Base-by-base conservation (phyloP, 306 rosid genomes). In the Pueraria montana region DNA sequence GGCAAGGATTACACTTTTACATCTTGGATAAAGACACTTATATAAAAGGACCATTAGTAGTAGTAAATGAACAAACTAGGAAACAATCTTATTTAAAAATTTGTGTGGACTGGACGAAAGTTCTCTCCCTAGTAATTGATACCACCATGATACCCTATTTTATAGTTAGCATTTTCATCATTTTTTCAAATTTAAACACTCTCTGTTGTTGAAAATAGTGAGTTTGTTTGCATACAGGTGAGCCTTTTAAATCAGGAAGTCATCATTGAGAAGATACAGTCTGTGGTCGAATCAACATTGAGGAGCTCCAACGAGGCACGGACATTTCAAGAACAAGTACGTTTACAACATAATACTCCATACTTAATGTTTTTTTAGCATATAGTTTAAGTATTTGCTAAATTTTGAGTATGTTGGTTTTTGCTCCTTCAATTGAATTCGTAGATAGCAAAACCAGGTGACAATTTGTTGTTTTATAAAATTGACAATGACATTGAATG, bases 231-330 rank as follows among this genome's bases (percentile, higher is more conserved):
- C 71, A 74, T 85, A 72, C 87, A 95, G 99, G 99, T 95, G 76
- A 93, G 97, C 84, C 88, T 95, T 84, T 82, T 95, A 84, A 93
- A 91, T 75, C 99, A 95, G 87, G 99, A 95, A 89, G 84, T 89
- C 78, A 87, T 95, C 80, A 87, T 95, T 85, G 98, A 93, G 89
- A 92, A 88, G 92, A 92, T 95, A 88, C 96, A 95, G 84, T 88
- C 91, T 0, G 88, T 90, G 76, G 87, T 95, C 67, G 99, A 95
- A 82, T 91, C 91, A 75, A 93, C 89, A 88, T 81, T 95, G 91
- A 95, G 98, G 80, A 90, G 80, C 86, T 95, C 99, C 66, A 91
- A 93, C 70, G 94, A 89, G 64, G 80, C 85, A 5, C 84, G 95
- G 30, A 89, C 92, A 81, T 93, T 89, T 87, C 91, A 89, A 70